Evolutionary conservation across 2,329 filamentous ascomycete genomes (phyloP).

Genomic region (Cladosporium sp.): DNA sequence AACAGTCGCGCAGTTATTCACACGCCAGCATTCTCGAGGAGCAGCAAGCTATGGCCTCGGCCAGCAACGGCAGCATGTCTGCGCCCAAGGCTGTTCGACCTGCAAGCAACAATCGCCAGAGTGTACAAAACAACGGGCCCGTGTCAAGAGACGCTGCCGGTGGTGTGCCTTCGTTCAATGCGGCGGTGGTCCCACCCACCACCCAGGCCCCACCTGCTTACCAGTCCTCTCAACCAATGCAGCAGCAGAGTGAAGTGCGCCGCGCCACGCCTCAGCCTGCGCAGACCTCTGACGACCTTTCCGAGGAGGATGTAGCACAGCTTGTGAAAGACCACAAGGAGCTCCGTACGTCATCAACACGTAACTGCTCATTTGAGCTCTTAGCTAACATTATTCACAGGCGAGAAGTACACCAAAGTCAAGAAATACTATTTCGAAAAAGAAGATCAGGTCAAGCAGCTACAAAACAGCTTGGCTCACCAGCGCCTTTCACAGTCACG

Average conservation of each 20-base stretch:
- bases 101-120: constrained; percentile 34
- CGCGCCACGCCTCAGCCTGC: constrained; percentile 47
- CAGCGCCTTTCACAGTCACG: constrained; percentile 92
- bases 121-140: constrained; percentile 35
- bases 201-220: constrained; percentile 48
- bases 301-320: constrained; percentile 49
- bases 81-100: constrained; percentile 30
- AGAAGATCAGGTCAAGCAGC: constrained; percentile 81
- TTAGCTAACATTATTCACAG: constrained; percentile 48
- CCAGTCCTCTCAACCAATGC: constrained; percentile 32
- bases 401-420: constrained; percentile 95
- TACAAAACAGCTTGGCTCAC: constrained; percentile 96
- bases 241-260: constrained; percentile 28
- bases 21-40: constrained; percentile 30
- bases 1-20: constrained; percentile 32
- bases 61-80: constrained; percentile 33
- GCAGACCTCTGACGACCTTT: constrained; percentile 44
- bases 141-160: constrained; percentile 30
- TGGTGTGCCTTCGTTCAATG: constrained; percentile 43
- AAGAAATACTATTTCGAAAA: constrained; percentile 97
- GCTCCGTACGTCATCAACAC: constrained; percentile 42
- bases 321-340: constrained; percentile 53
- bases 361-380: background rate
- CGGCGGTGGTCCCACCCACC: constrained; percentile 47
- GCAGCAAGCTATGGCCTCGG: constrained; percentile 32